Evolutionary conservation across 176 grass and related monocot genomes (phyloP).

Genomic region (Zea mays): Zm-B73-REFERENCE-NAM-5.0 NC_050103.1:176738501-176739000

Average conservation of each 20-base stretch:
- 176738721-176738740: constrained; percentile 81
- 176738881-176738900: constrained; percentile 74
- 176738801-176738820: neutral
- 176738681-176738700: neutral
- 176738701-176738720: constrained; percentile 53
- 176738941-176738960: too few species aligned
- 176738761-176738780: constrained; percentile 61
- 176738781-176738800: constrained; percentile 37
- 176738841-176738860: constrained; percentile 23
- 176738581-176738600: neutral
- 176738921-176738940: constrained; percentile 31
- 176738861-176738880: constrained; percentile 67
- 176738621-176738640: neutral
- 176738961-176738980: too few species aligned
- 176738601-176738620: neutral
- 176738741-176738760: constrained; percentile 76
- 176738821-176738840: neutral
- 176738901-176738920: constrained; percentile 79
- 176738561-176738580: neutral
- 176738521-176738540: neutral
- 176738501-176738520: neutral
- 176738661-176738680: neutral
- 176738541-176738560: neutral
- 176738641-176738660: too few species aligned
- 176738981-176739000: neutral